phyloP scores from a whole-genome alignment of 352 stramenopile genomes.

The Pythium phragmitis region DNA sequence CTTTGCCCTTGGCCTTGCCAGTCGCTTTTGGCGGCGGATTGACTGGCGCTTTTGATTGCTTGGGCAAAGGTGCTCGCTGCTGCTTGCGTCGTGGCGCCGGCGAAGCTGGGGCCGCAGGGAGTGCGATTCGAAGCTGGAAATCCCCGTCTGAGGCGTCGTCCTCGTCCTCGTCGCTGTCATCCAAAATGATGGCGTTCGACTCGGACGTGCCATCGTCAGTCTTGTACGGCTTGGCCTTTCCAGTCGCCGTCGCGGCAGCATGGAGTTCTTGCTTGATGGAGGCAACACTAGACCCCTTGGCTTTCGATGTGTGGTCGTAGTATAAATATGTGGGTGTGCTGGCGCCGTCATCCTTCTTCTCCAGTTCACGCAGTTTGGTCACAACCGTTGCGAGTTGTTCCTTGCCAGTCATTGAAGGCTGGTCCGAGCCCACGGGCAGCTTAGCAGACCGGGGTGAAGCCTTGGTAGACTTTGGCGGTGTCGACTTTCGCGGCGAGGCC shows the following conservation, averaged over 20 bases:
- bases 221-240: background rate
- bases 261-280: conserved; percentile 10
- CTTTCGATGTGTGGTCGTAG: conserved; percentile 5
- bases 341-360: conserved; percentile 1
- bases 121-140: background rate
- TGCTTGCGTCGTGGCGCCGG: background rate
- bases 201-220: conserved; percentile 35
- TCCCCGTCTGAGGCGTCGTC: background rate
- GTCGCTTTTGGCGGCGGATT: background rate
- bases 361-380: conserved; percentile 6
- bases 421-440: background rate
- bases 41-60: background rate
- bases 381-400: conserved; percentile 18
- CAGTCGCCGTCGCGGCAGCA: background rate
- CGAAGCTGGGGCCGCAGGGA: background rate
- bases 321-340: conserved; percentile 23
- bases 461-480: conserved; percentile 18
- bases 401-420: background rate
- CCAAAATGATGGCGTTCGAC: conserved; percentile 51
- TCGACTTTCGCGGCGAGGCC: conserved; percentile 20
- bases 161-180: conserved; percentile 42
- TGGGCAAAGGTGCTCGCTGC: background rate
- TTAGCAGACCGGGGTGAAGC: conserved; percentile 9
- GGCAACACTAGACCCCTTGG: background rate
- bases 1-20: conserved; percentile 2